A percentile compares a stretch with the other conserved stretches of the same genome.
phyloP scores from a whole-genome alignment of 75 land plant species.

The Selaginella tamariscina region DNA sequence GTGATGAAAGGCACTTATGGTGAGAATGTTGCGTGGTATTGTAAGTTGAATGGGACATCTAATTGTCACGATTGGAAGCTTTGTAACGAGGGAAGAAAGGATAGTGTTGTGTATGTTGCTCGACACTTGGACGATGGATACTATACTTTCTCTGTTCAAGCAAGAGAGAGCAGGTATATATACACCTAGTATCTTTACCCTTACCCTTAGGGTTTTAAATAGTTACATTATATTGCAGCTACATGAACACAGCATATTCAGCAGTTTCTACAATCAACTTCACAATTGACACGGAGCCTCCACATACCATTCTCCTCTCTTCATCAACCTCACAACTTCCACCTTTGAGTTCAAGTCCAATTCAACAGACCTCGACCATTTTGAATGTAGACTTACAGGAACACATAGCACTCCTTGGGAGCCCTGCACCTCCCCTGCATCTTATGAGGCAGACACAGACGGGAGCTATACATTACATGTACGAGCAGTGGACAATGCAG shows the following conservation, averaged over 20 bases:
- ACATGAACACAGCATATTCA: not conserved
- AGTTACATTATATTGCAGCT: not conserved
- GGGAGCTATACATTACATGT: too few species aligned
- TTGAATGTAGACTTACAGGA: not conserved
- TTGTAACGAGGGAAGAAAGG: not conserved
- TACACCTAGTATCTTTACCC: too few species aligned
- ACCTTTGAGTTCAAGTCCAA: not conserved
- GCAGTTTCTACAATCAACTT: not conserved
- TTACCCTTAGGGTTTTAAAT: too few species aligned
- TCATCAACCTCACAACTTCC: not conserved
- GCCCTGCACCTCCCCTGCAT: too few species aligned
- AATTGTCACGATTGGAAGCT: not conserved
- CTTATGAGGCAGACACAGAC: too few species aligned
- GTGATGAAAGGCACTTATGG: not conserved
- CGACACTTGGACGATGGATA: not conserved
- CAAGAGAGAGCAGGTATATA: constrained; percentile 3
- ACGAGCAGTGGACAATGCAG: too few species aligned
- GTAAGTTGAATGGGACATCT: not conserved
- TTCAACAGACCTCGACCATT: not conserved
- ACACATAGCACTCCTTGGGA: too few species aligned
- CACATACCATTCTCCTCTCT: not conserved
- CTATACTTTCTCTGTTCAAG: constrained; percentile 11
- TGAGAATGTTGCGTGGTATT: not conserved
- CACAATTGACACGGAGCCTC: not conserved
- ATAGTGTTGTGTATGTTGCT: not conserved